Evolutionary conservation across 2,329 filamentous ascomycete species (phyloP), one percentile per base, ranked within the genome.

Genomic region (Xylariales sp.): DNA sequence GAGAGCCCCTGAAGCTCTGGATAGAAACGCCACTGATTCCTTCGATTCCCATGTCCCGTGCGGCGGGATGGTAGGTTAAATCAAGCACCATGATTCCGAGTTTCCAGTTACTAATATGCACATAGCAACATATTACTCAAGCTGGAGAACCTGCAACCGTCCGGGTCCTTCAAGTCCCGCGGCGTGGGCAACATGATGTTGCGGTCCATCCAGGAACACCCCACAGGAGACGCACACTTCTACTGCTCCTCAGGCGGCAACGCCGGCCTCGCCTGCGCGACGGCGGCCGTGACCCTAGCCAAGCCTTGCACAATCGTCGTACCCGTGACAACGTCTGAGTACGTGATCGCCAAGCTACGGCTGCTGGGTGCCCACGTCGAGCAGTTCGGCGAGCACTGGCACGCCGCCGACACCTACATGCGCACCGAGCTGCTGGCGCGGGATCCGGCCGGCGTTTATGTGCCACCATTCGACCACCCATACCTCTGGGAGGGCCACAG

Each of bases 231-330:
- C 5, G 63, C 71, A 3, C 85, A 86, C 66, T 91, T 93, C 72
- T 93, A 87, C 66, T 84, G 77, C 54, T 85, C 83, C 11, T 86
- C 80, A 3, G 88, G 86, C 41, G 88, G 88, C 40, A 95, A 95
- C 55, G 88, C 88, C 3, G 88, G 88, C 2, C 76, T 95, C 4
- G 88, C 88, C 2, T 88, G 85, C 52, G 85, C 87, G 13, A 81
- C 79, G 33, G 84, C 88, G 1, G 84, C 87, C 11, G 66, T 69
- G 17, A 69, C 75, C 3, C 71, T 93, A 6, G 63, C 70, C 5
- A 72, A 77, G 25, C 80, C 78, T 2, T 81, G 79, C 56, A 91
- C 87, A 5, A 83, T 95, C 43, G 84, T 88, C 20, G 78, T 93
- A 1, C 85, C 88, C 0, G 56, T 67, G 7, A 69, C 67, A 6